Conservation (phyloP, 2,329 filamentous ascomycete genomes). For the Colletotrichum navitas region DNA sequence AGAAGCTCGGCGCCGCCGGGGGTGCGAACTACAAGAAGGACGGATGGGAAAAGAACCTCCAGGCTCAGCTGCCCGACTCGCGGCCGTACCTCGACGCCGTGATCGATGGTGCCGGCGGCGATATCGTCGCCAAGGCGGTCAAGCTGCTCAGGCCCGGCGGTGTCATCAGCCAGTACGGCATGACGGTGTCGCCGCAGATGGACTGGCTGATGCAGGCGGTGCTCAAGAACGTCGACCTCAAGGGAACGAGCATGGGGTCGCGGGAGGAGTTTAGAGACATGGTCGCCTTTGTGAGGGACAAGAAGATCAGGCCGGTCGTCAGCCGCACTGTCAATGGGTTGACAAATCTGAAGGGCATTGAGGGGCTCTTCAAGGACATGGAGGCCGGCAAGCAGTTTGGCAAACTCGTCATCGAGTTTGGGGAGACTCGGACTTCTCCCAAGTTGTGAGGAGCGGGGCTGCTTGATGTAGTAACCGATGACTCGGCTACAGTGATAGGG, state of each 20-base stretch:
- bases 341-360: conserved; percentile 81
- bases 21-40: conserved; percentile 86
- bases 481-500: background rate
- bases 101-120: conserved; percentile 90
- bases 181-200: conserved; percentile 90
- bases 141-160: conserved; percentile 84
- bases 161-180: conserved; percentile 88
- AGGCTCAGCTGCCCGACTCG: conserved; percentile 71
- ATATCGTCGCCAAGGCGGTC: conserved; percentile 78
- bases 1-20: conserved; percentile 78
- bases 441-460: conserved; percentile 54
- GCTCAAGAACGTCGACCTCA: conserved; percentile 87
- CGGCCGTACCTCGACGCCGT: conserved; percentile 83
- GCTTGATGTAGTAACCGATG: background rate
- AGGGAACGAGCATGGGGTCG: conserved; percentile 92
- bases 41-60: conserved; percentile 84
- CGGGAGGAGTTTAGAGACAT: conserved; percentile 91
- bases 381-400: conserved; percentile 89
- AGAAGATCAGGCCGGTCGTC: conserved; percentile 82
- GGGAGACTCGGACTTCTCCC: conserved; percentile 51
- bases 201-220: conserved; percentile 87
- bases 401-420: conserved; percentile 86
- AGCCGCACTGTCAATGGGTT: conserved; percentile 80
- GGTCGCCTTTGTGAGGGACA: conserved; percentile 82
- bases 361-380: conserved; percentile 89